A percentile compares a stretch with the other conserved stretches of the same genome.
Evolutionary conservation across 2,329 filamentous ascomycete species (phyloP).

Genomic region (Trichoderma pleuroti): DNA sequence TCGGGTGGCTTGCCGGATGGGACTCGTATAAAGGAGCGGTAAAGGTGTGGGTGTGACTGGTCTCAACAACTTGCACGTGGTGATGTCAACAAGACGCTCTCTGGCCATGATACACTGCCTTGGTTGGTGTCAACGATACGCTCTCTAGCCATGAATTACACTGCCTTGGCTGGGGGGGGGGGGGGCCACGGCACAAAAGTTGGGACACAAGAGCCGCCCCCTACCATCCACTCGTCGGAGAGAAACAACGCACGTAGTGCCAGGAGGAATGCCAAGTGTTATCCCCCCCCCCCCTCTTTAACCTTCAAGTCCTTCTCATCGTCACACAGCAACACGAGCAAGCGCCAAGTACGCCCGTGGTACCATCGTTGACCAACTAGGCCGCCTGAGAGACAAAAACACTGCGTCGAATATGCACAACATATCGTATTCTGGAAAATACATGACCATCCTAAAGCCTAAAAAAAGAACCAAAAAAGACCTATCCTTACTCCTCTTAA

Average conservation of each 20-base stretch:
- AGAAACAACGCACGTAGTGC: not conserved
- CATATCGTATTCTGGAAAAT: constrained; percentile 4
- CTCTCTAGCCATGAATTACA: not conserved
- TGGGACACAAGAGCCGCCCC: not conserved
- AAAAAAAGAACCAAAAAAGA: not conserved
- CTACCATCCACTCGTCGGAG: not conserved
- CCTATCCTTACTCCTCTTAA: not conserved
- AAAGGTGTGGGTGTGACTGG: not conserved
- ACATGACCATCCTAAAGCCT: not conserved
- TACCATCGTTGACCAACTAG: not conserved
- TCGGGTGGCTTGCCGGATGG: not conserved
- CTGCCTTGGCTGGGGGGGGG: not conserved
- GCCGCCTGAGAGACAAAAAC: not conserved
- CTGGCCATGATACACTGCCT: not conserved
- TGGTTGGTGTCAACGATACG: not conserved
- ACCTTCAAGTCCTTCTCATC: not conserved
- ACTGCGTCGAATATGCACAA: constrained; percentile 1
- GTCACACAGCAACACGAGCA: not conserved
- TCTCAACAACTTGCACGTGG: not conserved
- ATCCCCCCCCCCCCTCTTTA: not conserved
- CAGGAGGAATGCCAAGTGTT: not conserved
- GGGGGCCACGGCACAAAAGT: not conserved
- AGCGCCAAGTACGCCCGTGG: not conserved
- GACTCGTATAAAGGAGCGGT: not conserved
- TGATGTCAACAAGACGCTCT: not conserved